Evolutionary conservation across 2,329 filamentous ascomycete genomes (phyloP).

Genomic region (Alternaria arborescens): DNA sequence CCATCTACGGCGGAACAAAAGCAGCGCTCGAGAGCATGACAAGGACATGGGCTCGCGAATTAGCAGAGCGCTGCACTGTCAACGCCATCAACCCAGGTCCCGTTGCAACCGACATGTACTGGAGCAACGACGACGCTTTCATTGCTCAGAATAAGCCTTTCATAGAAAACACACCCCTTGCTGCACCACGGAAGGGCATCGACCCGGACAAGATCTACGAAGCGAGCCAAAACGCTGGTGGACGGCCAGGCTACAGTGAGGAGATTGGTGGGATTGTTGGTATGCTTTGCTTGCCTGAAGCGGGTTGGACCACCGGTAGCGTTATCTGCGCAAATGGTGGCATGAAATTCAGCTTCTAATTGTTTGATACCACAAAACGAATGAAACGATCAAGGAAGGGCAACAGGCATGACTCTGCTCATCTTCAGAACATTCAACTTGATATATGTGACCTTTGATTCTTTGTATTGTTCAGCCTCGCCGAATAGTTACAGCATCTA

Average conservation of each 20-base stretch:
- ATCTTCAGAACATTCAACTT: no score
- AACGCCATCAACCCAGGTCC: constrained; percentile 73
- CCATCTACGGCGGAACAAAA: constrained; percentile 72
- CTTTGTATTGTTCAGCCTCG: no score
- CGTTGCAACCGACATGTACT: constrained; percentile 71
- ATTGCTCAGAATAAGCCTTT: constrained; percentile 67
- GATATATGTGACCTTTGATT: no score
- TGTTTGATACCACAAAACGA: background rate
- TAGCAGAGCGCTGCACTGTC: constrained; percentile 69
- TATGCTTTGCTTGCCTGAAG: constrained; percentile 76
- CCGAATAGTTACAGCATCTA: no score
- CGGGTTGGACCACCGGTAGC: constrained; percentile 80
- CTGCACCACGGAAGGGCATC: constrained; percentile 66
- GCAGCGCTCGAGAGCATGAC: constrained; percentile 74
- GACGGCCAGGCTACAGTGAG: constrained; percentile 66
- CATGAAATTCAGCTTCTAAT: constrained; percentile 58
- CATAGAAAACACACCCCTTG: constrained; percentile 71
- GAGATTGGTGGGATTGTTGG: constrained; percentile 80
- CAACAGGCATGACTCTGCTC: no score
- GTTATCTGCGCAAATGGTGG: constrained; percentile 84
- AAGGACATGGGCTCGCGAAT: constrained; percentile 71
- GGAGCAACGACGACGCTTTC: constrained; percentile 64
- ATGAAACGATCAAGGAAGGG: background rate
- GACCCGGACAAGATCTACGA: constrained; percentile 67
- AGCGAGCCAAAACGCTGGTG: constrained; percentile 57